Conservation (phyloP, 2,329 filamentous ascomycete species). For the Trichophyton schoenleinii region DNA sequence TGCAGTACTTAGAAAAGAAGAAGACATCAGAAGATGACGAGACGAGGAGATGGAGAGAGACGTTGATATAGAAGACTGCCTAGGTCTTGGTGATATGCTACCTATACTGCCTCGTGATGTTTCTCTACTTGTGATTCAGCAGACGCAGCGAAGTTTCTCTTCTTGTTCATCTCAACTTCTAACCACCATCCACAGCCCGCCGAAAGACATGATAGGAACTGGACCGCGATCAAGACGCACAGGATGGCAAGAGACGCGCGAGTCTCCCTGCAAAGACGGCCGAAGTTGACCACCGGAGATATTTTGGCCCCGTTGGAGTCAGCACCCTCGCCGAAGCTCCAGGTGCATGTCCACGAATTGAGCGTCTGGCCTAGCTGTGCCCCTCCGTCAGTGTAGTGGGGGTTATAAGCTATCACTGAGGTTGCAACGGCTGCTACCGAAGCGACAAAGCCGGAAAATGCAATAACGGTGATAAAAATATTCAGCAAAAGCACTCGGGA, state of each 20-base stretch:
- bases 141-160: background rate
- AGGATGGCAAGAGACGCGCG: constrained; percentile 27
- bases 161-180: constrained; percentile 16
- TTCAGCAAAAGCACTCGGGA: constrained; percentile 26
- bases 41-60: no score
- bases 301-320: constrained; percentile 12
- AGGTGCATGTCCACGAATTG: constrained; percentile 33
- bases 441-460: constrained; percentile 26
- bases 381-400: constrained; percentile 19
- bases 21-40: background rate
- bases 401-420: constrained; percentile 20
- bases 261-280: constrained; percentile 27
- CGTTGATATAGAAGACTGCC: background rate
- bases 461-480: constrained; percentile 22
- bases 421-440: constrained; percentile 24
- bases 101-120: background rate
- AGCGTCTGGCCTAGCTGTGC: constrained; percentile 25
- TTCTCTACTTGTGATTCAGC: constrained; percentile 4
- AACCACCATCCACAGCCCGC: constrained; percentile 12
- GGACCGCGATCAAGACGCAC: constrained; percentile 23
- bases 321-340: constrained; percentile 18
- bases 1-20: no score
- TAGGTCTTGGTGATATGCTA: background rate
- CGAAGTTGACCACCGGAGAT: constrained; percentile 25
- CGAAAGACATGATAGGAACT: background rate